Base-by-base conservation (phyloP, 345 rosid species). In the Eucalyptus dawsonii region DNA sequence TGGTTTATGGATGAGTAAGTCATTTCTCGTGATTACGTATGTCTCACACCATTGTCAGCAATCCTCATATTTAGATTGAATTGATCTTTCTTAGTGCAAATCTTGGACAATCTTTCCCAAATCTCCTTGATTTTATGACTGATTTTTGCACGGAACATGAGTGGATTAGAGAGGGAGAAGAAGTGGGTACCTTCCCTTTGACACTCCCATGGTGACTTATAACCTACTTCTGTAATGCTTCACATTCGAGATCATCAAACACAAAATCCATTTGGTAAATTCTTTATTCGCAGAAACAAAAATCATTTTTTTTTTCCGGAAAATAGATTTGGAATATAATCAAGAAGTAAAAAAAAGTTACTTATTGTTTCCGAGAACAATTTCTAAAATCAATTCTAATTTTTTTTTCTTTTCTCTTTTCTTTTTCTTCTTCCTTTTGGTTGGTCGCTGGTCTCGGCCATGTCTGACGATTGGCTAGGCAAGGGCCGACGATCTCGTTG, bases 391-490 rank as follows among this genome's bases (percentile, higher is more conserved):
- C 47, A 45, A 45, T 1, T 45, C 10, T 8, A 45, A 40, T 8
- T 45, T 50, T 15, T 50, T 50, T 3, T 6, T 51, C 0, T 19
- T 3, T 1, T 8, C 4, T 53, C 3, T 53, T 19, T 40, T 40
- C 25, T 53, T 21, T 24, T 53, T 53, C 25, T 53, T 53, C 25
- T 8, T 53, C 58, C 58, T 53, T 53, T 53, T 8, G 25, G 58
- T 0, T 8, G 58, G 58, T 53, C 21, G 5, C 0, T 0, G 1
- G 2, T 0, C 58, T 53, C 0, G 25, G 5, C 25, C 58, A 53
- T 53, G 25, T 21, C 2, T 0, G 25, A 0, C 0, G 56, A 53
- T 53, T 0, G 2, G 58, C 25, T 0, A 53, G 5, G 2, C 0
- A 0, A 53, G 58, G 58, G 58, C 24, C 0, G 0, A 8, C 0